Conservation (phyloP, 2,329 filamentous ascomycete genomes). For the Neoascochyta sp. region DNA sequence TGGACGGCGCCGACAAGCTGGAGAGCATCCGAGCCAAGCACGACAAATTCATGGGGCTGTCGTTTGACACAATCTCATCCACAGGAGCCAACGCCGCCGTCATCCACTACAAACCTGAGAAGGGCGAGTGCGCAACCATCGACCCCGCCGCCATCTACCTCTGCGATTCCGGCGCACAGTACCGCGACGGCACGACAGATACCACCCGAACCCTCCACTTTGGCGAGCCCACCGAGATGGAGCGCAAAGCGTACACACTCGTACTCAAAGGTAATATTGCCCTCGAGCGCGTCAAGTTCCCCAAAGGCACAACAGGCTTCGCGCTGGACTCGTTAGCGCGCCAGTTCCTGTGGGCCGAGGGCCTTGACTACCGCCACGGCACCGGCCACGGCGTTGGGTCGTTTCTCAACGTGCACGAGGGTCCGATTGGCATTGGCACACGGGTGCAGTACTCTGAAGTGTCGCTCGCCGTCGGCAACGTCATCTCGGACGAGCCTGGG, state of each 20-base stretch:
- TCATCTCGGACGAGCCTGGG: constrained; percentile 92
- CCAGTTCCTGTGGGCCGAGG: constrained; percentile 88
- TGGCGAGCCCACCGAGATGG: constrained; percentile 73
- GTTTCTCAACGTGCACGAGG: constrained; percentile 95
- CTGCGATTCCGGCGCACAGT: constrained; percentile 97
- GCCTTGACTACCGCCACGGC: constrained; percentile 91
- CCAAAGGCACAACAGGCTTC: constrained; percentile 91
- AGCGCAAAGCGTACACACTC: constrained; percentile 86
- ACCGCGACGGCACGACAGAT: constrained; percentile 91
- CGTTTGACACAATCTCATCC: constrained; percentile 93
- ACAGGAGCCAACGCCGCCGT: constrained; percentile 89
- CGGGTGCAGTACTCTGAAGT: constrained; percentile 89
- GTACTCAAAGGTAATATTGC: constrained; percentile 93
- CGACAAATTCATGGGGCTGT: constrained; percentile 79
- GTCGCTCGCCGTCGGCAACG: constrained; percentile 82
- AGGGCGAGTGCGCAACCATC: constrained; percentile 74
- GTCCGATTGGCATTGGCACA: constrained; percentile 92
- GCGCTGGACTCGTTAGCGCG: constrained; percentile 84
- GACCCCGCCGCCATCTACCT: constrained; percentile 85
- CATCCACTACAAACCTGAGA: constrained; percentile 90
- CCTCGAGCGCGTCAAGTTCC: constrained; percentile 81
- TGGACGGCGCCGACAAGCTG: constrained; percentile 86
- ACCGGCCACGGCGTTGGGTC: constrained; percentile 95
- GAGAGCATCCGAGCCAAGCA: constrained; percentile 68
- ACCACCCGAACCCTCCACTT: constrained; percentile 94